Evolutionary conservation across 2,329 filamentous ascomycete genomes (phyloP), one percentile per base, ranked within the genome.

Genomic region (Cryphonectria naterciae): DNA sequence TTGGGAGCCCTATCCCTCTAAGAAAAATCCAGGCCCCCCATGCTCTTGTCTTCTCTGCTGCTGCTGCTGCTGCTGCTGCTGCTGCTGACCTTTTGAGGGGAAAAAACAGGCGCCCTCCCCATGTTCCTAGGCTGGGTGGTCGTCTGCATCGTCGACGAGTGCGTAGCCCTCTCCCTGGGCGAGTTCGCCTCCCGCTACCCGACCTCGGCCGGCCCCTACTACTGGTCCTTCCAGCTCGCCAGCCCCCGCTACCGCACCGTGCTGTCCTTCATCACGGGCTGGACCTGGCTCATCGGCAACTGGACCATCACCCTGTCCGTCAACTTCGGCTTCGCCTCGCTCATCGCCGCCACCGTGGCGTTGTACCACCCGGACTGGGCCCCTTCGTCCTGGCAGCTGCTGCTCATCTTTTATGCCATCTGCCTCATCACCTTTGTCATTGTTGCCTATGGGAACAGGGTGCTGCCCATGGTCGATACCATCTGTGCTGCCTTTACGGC

Each of bases 351-450:
- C 0, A 83, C 83, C 0, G 77, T 87, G 5, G 82, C 84, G 2
- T 84, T 90, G 74, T 89, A 85, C 74, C 83, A 87, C 68, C 85
- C 86, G 0, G 82, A 85, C 70, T 88, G 85, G 77, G 80, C 77
- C 0, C 80, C 86, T n/a, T 82, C 80, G 49, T 76, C 78, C 60
- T 91, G 87, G 87, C 87, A 91, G 75, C 80, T 90, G 0, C 81
- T 91, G 4, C 80, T 91, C 19, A 87, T 91, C 56, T 91, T 91
- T 79, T 91, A 88, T 75, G 87, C 84, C 15, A 80, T 91, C 56
- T 89, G 86, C 73, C 73, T 90, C 4, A 73, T 85, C 17, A 86
- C 87, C 0, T 84, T 90, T 68, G 61, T 85, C 63, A 84, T 90
- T 61, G 89, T 86, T 69, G 83, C 85, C 0, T 87, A 87, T 68